A percentile compares a stretch with the other conserved stretches of the same genome.
Conservation (phyloP, 1,284 basidiomycete species). For the Moesziomyces globuligerus region DNA sequence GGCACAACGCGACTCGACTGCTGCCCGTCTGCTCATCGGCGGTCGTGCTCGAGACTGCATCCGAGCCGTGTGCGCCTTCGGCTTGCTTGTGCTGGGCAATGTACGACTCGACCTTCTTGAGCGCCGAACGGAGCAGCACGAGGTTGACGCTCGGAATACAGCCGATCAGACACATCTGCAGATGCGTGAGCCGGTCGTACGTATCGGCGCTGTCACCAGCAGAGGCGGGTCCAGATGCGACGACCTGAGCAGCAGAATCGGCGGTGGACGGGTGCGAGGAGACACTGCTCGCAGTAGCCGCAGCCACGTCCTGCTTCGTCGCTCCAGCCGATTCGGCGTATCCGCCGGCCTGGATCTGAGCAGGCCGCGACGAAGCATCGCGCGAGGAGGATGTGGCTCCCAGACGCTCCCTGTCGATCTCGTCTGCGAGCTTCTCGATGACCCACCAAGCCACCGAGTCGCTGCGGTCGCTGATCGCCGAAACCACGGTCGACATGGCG, state of each 20-base stretch:
- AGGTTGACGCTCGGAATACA: conserved; percentile 62
- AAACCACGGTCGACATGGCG: conserved; percentile 57
- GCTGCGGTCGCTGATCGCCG: conserved; percentile 54
- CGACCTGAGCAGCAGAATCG: not conserved
- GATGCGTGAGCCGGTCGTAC: conserved; percentile 24
- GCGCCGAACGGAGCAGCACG: conserved; percentile 59
- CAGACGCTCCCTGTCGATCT: conserved; percentile 37
- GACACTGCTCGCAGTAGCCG: conserved; percentile 10
- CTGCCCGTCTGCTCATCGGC: conserved; percentile 5
- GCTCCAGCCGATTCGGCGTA: conserved; percentile 14
- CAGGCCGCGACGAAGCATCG: not conserved
- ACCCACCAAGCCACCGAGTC: conserved; percentile 63
- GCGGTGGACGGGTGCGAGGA: conserved; percentile 11
- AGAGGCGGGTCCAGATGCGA: too few relatives aligned
- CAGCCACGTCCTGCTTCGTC: conserved; percentile 17
- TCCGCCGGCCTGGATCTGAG: conserved; percentile 14
- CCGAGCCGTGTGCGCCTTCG: conserved; percentile 7
- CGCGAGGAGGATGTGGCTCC: not conserved
- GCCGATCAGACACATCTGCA: conserved; percentile 50
- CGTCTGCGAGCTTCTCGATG: conserved; percentile 46
- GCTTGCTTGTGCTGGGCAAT: conserved; percentile 36
- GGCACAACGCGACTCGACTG: conserved; percentile 38
- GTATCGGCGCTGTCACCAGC: conserved; percentile 2
- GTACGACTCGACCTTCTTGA: conserved; percentile 46
- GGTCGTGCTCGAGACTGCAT: not conserved